phyloP scores from a whole-genome alignment of 805 yeast genomes.

The Millerago galiae region DNA sequence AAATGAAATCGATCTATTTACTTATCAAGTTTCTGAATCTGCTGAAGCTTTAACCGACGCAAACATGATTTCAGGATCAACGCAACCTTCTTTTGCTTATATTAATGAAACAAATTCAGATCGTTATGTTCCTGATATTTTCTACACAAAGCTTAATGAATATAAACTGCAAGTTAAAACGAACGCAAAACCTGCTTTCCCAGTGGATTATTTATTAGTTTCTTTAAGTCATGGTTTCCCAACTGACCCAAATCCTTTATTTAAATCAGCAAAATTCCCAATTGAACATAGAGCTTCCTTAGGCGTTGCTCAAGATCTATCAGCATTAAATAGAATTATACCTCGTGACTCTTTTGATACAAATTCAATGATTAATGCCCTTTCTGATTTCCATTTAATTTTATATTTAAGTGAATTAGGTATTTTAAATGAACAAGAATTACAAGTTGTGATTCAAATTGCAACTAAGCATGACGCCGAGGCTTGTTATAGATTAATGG shows the following conservation, averaged over 20 bases:
- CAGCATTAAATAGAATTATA: slow-evolving; percentile 46
- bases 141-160: slow-evolving; percentile 78
- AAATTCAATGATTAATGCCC: slow-evolving; percentile 27
- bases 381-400: slow-evolving; percentile 75
- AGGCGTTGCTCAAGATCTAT: slow-evolving; percentile 68
- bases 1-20: slow-evolving; percentile 85
- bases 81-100: slow-evolving; percentile 83
- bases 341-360: slow-evolving; percentile 24
- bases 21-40: slow-evolving; percentile 82
- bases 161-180: slow-evolving; percentile 83
- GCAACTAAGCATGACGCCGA: slow-evolving; percentile 37
- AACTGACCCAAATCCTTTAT: slow-evolving; percentile 44
- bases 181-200: slow-evolving; percentile 87
- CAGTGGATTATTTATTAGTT: slow-evolving; percentile 83
- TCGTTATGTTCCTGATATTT: slow-evolving; percentile 92
- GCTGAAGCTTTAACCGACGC: slow-evolving; percentile 89
- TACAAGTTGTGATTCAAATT: slow-evolving; percentile 39
- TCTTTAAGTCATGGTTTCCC: slow-evolving; percentile 94
- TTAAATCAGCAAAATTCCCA: slow-evolving; percentile 49
- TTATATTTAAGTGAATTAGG: slow-evolving; percentile 50
- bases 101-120: slow-evolving; percentile 66
- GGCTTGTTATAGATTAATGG: slow-evolving; percentile 46
- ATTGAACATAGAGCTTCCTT: slow-evolving; percentile 74
- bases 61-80: slow-evolving; percentile 77
- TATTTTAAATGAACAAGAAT: slow-evolving; percentile 53